These are phyloP conservation scores for Marchantia polymorpha DNA, from an alignment of 225 moss, liverwort and hornwort species.

Conservation along the genomic window DNA sequence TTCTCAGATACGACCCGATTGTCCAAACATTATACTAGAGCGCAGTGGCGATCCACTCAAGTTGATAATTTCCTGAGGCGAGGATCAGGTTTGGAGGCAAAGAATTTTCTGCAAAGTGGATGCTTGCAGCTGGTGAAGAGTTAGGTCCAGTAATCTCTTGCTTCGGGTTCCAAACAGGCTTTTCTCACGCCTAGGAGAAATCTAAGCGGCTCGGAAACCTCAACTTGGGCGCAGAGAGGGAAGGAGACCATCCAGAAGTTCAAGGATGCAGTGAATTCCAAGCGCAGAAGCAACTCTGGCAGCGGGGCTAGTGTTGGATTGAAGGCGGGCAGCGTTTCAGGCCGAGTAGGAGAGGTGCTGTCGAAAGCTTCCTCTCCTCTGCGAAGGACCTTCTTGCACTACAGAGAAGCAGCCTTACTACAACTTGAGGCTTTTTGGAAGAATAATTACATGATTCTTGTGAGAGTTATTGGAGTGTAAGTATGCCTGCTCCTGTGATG, in stretches of 20 bases:
- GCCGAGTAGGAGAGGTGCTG: conserved; percentile 18
- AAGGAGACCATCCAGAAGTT: conserved; percentile 29
- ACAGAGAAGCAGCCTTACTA: conserved; percentile 72
- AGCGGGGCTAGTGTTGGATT: conserved; percentile 6
- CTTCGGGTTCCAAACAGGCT: background rate
- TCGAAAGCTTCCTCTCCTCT: conserved; percentile 30
- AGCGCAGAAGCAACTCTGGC: conserved; percentile 13
- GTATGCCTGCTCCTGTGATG: conserved; percentile 84
- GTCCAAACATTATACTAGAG: too few relatives aligned
- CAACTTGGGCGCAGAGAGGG: conserved; percentile 37
- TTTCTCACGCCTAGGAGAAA: conserved; percentile 9
- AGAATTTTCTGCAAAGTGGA: conserved; percentile 1
- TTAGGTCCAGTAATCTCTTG: conserved; percentile 7
- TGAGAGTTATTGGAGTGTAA: conserved; percentile 63
- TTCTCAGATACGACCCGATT: conserved; percentile 75
- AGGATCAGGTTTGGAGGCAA: conserved; percentile 2
- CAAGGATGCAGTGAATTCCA: conserved; percentile 28
- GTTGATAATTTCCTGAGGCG: background rate
- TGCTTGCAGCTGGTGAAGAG: conserved; percentile 10
- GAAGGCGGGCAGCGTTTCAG: conserved; percentile 9
- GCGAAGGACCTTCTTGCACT: conserved; percentile 37
- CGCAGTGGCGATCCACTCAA: conserved; percentile 16
- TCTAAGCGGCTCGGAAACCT: conserved; percentile 23
- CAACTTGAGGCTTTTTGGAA: conserved; percentile 98
- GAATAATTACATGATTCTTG: conserved; percentile 76